Conservation (phyloP, 345 rosid species). For the Brassica cretica region DNA sequence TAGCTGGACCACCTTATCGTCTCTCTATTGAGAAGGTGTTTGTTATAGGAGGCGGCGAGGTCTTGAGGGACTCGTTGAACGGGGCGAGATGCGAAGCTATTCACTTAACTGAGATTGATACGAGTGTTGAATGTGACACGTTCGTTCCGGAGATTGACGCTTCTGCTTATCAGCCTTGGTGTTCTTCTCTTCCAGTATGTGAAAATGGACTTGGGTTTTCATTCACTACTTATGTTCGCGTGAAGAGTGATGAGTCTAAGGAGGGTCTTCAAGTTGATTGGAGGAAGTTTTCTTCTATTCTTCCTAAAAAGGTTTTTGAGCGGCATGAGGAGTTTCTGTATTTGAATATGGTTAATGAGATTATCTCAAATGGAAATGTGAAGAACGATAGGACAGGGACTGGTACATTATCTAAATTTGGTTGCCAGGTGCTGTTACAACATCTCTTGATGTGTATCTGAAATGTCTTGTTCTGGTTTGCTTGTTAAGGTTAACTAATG, state of each 20-base stretch:
- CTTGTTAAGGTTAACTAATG: slow-evolving; percentile 2
- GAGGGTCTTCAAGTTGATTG: slow-evolving; percentile 51
- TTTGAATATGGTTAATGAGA: slow-evolving; percentile 68
- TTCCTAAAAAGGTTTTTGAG: slow-evolving; percentile 80
- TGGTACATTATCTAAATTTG: slow-evolving; percentile 89
- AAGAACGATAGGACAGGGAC: slow-evolving; percentile 90
- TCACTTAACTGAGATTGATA: slow-evolving; percentile 83
- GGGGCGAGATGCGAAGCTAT: slow-evolving; percentile 79
- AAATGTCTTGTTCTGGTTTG: slow-evolving; percentile 19
- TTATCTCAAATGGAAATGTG: slow-evolving; percentile 62
- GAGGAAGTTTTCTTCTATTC: slow-evolving; percentile 55
- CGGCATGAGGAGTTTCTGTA: slow-evolving; percentile 80
- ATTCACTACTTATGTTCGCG: slow-evolving; percentile 77
- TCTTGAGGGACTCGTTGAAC: slow-evolving; percentile 77
- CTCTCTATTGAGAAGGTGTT: slow-evolving; percentile 90
- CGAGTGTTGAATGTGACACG: slow-evolving; percentile 77
- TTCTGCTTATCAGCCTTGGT: slow-evolving; percentile 82
- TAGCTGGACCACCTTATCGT: slow-evolving; percentile 78
- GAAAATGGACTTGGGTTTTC: slow-evolving; percentile 66
- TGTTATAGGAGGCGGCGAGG: slow-evolving; percentile 86
- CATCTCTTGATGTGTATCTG: slow-evolving; percentile 2
- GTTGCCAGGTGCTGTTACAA: slow-evolving; percentile 68
- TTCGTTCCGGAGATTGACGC: slow-evolving; percentile 69
- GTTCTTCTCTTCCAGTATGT: slow-evolving; percentile 66
- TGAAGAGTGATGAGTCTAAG: slow-evolving; percentile 47